These are phyloP conservation scores for Harringtonia aguacate DNA, from an alignment of 2,329 filamentous ascomycete genomes.

Conservation along the genomic window DNA sequence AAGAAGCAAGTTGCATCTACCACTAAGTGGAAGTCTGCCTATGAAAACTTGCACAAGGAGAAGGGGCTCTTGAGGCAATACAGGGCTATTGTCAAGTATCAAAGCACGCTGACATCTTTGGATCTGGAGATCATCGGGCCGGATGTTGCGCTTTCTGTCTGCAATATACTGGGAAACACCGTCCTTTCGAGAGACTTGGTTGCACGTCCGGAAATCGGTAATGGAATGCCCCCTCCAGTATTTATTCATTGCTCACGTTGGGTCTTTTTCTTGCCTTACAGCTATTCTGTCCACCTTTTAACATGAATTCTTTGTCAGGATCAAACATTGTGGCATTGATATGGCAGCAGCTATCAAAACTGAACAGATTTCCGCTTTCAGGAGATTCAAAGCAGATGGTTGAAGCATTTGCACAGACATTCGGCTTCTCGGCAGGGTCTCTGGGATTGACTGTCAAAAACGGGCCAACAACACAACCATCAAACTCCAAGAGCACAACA, in stretches of 20 bases:
- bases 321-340: slow-evolving; percentile 10
- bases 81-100: slow-evolving; percentile 35
- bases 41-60: slow-evolving; percentile 35
- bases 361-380: slow-evolving; percentile 7
- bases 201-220: no score
- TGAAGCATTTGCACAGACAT: not conserved
- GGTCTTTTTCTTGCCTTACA: not conserved
- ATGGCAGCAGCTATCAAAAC: slow-evolving; percentile 11
- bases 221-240: no score
- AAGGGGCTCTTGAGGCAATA: slow-evolving; percentile 31
- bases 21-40: slow-evolving; percentile 34
- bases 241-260: no score
- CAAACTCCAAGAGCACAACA: no score
- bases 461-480: no score
- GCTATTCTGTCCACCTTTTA: no score
- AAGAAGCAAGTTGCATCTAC: no score
- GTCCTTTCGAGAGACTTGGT: not conserved
- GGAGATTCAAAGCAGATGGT: not conserved
- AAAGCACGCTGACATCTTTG: slow-evolving; percentile 27
- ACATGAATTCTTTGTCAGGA: not conserved
- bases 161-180: slow-evolving; percentile 18
- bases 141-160: slow-evolving; percentile 25
- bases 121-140: slow-evolving; percentile 17
- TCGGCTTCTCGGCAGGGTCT: not conserved
- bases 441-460: not conserved